phyloP scores from a whole-genome alignment of 129 eudicot genomes.

The Pittosporum tobira region DNA sequence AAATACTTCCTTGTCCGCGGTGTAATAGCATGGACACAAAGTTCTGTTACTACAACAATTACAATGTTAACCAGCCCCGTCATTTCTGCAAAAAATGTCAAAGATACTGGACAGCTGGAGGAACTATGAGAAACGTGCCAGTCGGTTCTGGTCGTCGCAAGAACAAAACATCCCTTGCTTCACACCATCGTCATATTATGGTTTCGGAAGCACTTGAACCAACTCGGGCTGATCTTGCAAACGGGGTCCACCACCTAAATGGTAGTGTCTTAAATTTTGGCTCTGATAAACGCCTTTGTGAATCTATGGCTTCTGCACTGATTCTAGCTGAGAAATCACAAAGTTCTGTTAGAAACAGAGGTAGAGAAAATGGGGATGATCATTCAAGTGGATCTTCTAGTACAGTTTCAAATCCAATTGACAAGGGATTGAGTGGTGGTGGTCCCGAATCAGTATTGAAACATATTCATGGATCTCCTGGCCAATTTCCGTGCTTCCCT shows the following conservation, averaged over 20 bases:
- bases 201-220: conserved; percentile 28
- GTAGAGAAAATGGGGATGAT: conserved; percentile 17
- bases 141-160: conserved; percentile 82
- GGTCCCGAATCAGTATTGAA: conserved; percentile 1
- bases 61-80: conserved; percentile 73
- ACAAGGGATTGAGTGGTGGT: conserved; percentile 17
- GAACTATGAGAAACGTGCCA: conserved; percentile 73
- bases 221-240: conserved; percentile 20
- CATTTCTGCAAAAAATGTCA: conserved; percentile 76
- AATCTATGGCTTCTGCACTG: conserved; percentile 43
- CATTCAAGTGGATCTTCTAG: conserved; percentile 15
- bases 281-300: conserved; percentile 39
- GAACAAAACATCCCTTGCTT: conserved; percentile 41
- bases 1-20: conserved; percentile 67
- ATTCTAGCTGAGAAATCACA: conserved; percentile 32
- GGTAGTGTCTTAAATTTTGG: conserved; percentile 42
- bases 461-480: conserved; percentile 24
- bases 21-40: conserved; percentile 82
- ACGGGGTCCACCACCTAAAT: conserved; percentile 22
- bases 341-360: conserved; percentile 14
- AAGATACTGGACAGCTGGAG: conserved; percentile 81
- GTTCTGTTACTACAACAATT: conserved; percentile 76
- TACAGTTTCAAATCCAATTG: conserved; percentile 24
- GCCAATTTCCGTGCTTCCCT: conserved; percentile 30
- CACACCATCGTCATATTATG: conserved; percentile 31